Conservation (phyloP, 176 grass and related monocot genomes). For the Zoysia pacifica region DNA sequence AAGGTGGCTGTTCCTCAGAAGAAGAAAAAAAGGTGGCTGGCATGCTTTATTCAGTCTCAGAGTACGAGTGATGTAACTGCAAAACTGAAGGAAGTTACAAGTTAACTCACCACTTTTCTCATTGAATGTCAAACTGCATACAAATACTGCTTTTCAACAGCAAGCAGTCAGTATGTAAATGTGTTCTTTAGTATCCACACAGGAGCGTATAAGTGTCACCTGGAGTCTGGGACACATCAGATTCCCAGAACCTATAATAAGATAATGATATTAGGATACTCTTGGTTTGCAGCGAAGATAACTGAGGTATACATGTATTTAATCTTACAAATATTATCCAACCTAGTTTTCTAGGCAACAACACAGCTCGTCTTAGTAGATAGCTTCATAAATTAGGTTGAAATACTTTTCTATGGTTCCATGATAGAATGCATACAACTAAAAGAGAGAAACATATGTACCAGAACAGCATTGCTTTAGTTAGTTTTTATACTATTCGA, state of each 20-base stretch:
- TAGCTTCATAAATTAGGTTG: not conserved
- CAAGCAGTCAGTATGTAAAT: slow-evolving; percentile 5
- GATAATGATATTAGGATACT: slow-evolving; percentile 28
- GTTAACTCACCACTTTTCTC: slow-evolving; percentile 28
- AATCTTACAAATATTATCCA: slow-evolving; percentile 1
- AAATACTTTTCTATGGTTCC: slow-evolving; percentile 8
- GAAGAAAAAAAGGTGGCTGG: not conserved
- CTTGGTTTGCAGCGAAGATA: slow-evolving; percentile 2
- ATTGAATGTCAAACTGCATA: slow-evolving; percentile 17
- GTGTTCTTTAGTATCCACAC: not conserved
- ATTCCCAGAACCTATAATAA: slow-evolving; percentile 32
- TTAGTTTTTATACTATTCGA: not conserved
- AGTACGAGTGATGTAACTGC: not conserved
- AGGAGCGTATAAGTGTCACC: not conserved
- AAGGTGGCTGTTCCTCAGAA: not conserved
- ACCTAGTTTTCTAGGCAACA: slow-evolving; percentile 12
- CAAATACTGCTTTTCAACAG: slow-evolving; percentile 7
- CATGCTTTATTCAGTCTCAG: not conserved
- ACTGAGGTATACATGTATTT: not conserved
- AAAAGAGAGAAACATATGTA: not conserved
- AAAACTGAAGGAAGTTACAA: not conserved
- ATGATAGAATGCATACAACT: not conserved
- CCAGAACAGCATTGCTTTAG: slow-evolving; percentile 14
- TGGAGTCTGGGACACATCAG: not conserved
- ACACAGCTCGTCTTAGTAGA: not conserved